These are phyloP conservation scores for Cladophialophora bantiana DNA, from an alignment of 2,329 filamentous ascomycete genomes.

Conservation along the genomic window DNA sequence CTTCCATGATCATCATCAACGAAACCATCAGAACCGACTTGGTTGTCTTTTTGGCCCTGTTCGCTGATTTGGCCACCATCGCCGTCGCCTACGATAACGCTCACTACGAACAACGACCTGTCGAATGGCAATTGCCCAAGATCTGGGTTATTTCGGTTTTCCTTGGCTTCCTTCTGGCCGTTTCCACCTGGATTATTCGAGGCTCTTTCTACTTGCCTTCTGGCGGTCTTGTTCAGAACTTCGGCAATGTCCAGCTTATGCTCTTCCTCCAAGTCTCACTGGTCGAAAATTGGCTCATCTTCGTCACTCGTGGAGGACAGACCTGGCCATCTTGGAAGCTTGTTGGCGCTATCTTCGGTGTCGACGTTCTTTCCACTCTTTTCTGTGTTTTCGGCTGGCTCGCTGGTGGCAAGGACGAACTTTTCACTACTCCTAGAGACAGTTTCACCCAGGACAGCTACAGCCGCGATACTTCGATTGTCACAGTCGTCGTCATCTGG, in stretches of 20 bases:
- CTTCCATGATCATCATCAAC: slow-evolving; percentile 80
- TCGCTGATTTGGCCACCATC: slow-evolving; percentile 80
- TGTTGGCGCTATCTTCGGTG: slow-evolving; percentile 72
- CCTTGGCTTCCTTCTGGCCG: slow-evolving; percentile 71
- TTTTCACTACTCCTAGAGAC: slow-evolving; percentile 47
- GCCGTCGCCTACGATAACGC: slow-evolving; percentile 82
- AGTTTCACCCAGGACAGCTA: slow-evolving; percentile 35
- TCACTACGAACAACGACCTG: slow-evolving; percentile 75
- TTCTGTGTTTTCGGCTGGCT: slow-evolving; percentile 81
- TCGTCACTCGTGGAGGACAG: slow-evolving; percentile 85
- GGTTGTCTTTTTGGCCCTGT: slow-evolving; percentile 79
- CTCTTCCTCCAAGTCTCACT: slow-evolving; percentile 91
- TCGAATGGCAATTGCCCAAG: slow-evolving; percentile 82
- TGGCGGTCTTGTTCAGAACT: slow-evolving; percentile 78
- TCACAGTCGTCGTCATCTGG: slow-evolving; percentile 62
- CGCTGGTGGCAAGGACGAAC: slow-evolving; percentile 58
- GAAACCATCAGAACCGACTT: slow-evolving; percentile 75
- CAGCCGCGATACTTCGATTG: slow-evolving; percentile 52
- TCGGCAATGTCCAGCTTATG: slow-evolving; percentile 75
- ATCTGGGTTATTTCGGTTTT: slow-evolving; percentile 79
- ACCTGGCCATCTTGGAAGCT: slow-evolving; percentile 79
- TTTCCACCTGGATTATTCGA: slow-evolving; percentile 76
- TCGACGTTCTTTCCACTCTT: slow-evolving; percentile 74
- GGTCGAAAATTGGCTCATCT: slow-evolving; percentile 96
- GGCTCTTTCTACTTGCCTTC: slow-evolving; percentile 72